Evolutionary conservation across 1,284 basidiomycete genomes (phyloP).

Genomic region (Heimioporus punctisporus): DNA sequence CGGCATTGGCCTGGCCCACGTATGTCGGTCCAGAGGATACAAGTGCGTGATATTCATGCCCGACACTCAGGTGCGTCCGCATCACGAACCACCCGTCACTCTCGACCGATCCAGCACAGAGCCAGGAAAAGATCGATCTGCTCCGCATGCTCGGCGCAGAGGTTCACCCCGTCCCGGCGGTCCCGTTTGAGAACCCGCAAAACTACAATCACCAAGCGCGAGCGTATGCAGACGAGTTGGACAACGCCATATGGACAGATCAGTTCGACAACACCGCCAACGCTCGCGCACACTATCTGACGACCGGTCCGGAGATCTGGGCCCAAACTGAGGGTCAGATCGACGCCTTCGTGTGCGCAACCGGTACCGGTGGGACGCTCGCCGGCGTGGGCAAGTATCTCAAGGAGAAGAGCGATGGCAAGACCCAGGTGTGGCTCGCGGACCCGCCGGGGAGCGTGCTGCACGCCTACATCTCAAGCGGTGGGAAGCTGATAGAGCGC

Average conservation of each 20-base stretch:
- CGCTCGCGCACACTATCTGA: slow-evolving; percentile 84
- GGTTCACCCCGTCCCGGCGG: slow-evolving; percentile 95
- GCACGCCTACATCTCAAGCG: slow-evolving; percentile 84
- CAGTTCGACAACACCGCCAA: slow-evolving; percentile 98
- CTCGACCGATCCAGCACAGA: slow-evolving; percentile 43
- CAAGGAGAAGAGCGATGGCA: slow-evolving; percentile 83
- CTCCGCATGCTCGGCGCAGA: slow-evolving; percentile 97
- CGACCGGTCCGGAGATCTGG: slow-evolving; percentile 99
- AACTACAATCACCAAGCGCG: slow-evolving; percentile 99
- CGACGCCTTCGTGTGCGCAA: slow-evolving; percentile 93
- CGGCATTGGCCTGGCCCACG: slow-evolving; percentile 95
- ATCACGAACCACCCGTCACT: neutral
- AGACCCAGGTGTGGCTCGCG: slow-evolving; percentile 91
- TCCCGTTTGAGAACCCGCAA: slow-evolving; percentile 93
- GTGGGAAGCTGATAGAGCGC: slow-evolving; percentile 80
- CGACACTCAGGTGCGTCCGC: slow-evolving; percentile 74
- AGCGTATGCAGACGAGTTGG: slow-evolving; percentile 79
- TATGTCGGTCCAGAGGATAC: slow-evolving; percentile 93
- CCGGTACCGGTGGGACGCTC: slow-evolving; percentile 96
- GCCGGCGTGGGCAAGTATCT: slow-evolving; percentile 89
- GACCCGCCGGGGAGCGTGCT: slow-evolving; percentile 97
- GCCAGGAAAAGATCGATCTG: slow-evolving; percentile 98
- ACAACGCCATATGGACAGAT: slow-evolving; percentile 99
- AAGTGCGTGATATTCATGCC: slow-evolving; percentile 99
- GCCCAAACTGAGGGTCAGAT: slow-evolving; percentile 82